phyloP scores from a whole-genome alignment of 345 rosid species.

The Excoecaria cochinchinensis region DNA sequence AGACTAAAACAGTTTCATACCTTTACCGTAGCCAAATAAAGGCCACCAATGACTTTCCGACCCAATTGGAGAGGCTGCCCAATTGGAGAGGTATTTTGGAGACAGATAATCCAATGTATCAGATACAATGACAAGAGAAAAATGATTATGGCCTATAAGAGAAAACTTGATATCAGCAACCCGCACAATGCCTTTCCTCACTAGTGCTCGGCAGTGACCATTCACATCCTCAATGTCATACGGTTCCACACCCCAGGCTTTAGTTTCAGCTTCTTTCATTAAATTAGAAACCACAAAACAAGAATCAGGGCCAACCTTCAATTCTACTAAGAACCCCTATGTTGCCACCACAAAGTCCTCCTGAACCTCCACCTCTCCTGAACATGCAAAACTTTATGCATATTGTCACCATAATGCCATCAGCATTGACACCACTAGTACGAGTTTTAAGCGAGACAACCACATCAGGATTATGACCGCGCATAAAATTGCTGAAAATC shows the following conservation, averaged over 20 bases:
- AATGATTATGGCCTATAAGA: constrained; percentile 87
- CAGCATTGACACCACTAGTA: too few species aligned
- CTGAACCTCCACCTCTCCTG: too few species aligned
- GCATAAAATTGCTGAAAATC: too few species aligned
- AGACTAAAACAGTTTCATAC: too few species aligned
- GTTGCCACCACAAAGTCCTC: constrained; percentile 27
- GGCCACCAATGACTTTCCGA: too few species aligned
- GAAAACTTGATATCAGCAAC: constrained; percentile 92
- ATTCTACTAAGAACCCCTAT: constrained; percentile 24
- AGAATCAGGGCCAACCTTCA: constrained; percentile 86
- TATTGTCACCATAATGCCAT: too few species aligned
- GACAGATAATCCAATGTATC: constrained; percentile 92
- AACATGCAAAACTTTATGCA: too few species aligned
- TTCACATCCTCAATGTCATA: constrained; percentile 93
- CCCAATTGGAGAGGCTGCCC: too few species aligned
- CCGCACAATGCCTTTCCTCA: constrained; percentile 74
- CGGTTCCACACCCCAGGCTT: constrained; percentile 96
- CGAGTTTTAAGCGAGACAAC: too few species aligned
- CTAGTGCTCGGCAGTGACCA: constrained; percentile 64
- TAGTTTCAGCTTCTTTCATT: constrained; percentile 78
- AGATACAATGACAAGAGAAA: constrained; percentile 84
- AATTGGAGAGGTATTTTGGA: constrained; percentile 80
- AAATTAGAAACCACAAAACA: constrained; percentile 82
- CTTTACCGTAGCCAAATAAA: too few species aligned
- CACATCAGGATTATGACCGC: too few species aligned